Percentiles rank a stretch among this genome's conserved stretches.
Evolutionary conservation across 352 stramenopile species (phyloP).

Genomic region (Phytophthora pistaciae): DNA sequence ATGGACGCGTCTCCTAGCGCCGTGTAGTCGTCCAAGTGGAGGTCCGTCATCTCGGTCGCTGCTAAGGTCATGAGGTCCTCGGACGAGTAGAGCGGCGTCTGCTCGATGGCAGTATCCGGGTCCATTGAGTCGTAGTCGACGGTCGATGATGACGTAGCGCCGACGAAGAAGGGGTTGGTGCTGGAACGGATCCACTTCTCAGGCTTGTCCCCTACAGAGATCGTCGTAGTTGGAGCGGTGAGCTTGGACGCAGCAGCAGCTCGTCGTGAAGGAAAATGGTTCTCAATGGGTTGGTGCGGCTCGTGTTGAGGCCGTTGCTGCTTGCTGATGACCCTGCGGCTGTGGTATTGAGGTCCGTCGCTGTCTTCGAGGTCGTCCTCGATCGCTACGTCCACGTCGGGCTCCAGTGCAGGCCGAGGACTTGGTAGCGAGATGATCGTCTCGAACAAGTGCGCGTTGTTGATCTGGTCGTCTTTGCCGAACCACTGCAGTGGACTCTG

Average conservation of each 20-base stretch:
- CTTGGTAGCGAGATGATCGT: conserved; percentile 50
- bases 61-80: conserved; percentile 65
- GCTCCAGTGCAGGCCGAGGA: conserved; percentile 22
- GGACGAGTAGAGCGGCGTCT: conserved; percentile 67
- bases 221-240: conserved; percentile 4
- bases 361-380: conserved; percentile 35
- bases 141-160: conserved; percentile 6
- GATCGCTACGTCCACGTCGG: conserved; percentile 25
- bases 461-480: conserved; percentile 64
- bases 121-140: conserved; percentile 68
- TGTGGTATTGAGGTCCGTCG: conserved; percentile 21
- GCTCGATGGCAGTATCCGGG: conserved; percentile 69
- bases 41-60: conserved; percentile 64
- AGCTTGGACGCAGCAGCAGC: conserved; percentile 25
- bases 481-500: conserved; percentile 56
- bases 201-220: conserved; percentile 20
- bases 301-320: conserved; percentile 24
- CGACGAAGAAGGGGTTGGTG: conserved; percentile 63
- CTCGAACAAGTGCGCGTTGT: conserved; percentile 65
- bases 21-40: conserved; percentile 77
- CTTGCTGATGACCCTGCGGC: conserved; percentile 17
- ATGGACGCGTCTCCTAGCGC: conserved; percentile 24
- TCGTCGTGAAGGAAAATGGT: conserved; percentile 27
- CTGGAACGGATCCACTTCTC: conserved; percentile 65
- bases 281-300: conserved; percentile 16